A percentile compares a stretch with the other conserved stretches of the same genome.
Evolutionary conservation across 306 rosid species (phyloP).

Genomic region (Trifolium pratense): DNA sequence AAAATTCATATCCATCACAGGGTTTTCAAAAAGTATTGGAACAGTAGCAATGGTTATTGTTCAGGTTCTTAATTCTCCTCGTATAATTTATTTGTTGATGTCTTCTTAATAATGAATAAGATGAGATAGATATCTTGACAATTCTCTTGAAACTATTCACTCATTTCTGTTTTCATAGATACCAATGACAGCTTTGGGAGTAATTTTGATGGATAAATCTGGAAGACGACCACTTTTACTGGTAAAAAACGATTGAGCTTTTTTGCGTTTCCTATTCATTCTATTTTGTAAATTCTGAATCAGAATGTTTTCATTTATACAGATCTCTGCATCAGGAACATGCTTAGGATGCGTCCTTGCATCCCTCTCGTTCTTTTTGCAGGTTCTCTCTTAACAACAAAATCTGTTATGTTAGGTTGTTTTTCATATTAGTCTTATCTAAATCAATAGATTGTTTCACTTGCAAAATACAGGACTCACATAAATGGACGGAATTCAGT

Average conservation of each 20-base stretch:
- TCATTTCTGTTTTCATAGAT: slow-evolving; percentile 48
- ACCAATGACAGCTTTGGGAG: slow-evolving; percentile 70
- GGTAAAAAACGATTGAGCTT: slow-evolving; percentile 45
- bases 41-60: slow-evolving; percentile 73
- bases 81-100: slow-evolving; percentile 8
- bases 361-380: slow-evolving; percentile 61
- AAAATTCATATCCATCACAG: slow-evolving; percentile 54
- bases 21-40: slow-evolving; percentile 76
- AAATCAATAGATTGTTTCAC: neutral
- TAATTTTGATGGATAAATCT: slow-evolving; percentile 62
- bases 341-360: slow-evolving; percentile 69
- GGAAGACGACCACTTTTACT: slow-evolving; percentile 72
- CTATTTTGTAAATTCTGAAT: slow-evolving; percentile 1
- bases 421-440: neutral
- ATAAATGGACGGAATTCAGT: slow-evolving; percentile 55
- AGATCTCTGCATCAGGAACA: slow-evolving; percentile 78
- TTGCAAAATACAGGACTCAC: slow-evolving; percentile 57
- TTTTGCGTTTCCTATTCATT: slow-evolving; percentile 4
- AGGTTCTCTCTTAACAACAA: slow-evolving; percentile 49
- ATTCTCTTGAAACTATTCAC: slow-evolving; percentile 1
- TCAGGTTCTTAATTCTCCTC: slow-evolving; percentile 60
- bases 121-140: neutral
- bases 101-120: slow-evolving; percentile 14
- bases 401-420: slow-evolving; percentile 4
- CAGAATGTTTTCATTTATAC: slow-evolving; percentile 11